A percentile compares a stretch with the other conserved stretches of the same genome.
phyloP scores from a whole-genome alignment of 208 protist genomes.

The Leishmania lainsoni region DNA sequence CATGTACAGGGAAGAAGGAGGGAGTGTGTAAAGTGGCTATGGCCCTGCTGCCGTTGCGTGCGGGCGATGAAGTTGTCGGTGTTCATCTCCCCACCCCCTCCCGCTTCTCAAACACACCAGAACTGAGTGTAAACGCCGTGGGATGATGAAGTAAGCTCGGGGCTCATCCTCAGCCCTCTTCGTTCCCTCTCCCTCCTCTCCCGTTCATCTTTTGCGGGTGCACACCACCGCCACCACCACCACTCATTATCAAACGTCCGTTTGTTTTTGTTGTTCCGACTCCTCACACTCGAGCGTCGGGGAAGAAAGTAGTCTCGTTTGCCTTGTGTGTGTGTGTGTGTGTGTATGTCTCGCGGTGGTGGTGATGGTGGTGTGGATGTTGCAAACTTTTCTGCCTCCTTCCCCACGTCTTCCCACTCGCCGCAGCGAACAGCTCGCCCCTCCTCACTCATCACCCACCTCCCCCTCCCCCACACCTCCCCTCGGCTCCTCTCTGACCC shows the following conservation, averaged over 20 bases:
- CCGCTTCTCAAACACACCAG: background rate
- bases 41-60: background rate
- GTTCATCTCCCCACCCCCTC: background rate
- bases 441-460: background rate
- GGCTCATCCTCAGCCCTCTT: no score
- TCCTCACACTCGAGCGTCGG: background rate
- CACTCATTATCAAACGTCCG: no score
- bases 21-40: background rate
- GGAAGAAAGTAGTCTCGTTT: background rate
- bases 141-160: no score
- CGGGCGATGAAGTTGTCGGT: background rate
- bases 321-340: no score
- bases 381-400: background rate
- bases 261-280: no score
- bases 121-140: background rate
- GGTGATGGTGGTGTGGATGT: no score
- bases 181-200: background rate
- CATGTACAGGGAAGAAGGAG: background rate
- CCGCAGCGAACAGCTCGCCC: background rate
- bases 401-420: background rate
- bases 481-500: background rate
- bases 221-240: conserved; percentile 2
- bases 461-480: background rate
- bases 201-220: background rate
- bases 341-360: no score